Evolutionary conservation across 176 grass and related monocot species (phyloP), one percentile per base, ranked within the genome.

Genomic region (Chrysopogon serrulatus): DNA sequence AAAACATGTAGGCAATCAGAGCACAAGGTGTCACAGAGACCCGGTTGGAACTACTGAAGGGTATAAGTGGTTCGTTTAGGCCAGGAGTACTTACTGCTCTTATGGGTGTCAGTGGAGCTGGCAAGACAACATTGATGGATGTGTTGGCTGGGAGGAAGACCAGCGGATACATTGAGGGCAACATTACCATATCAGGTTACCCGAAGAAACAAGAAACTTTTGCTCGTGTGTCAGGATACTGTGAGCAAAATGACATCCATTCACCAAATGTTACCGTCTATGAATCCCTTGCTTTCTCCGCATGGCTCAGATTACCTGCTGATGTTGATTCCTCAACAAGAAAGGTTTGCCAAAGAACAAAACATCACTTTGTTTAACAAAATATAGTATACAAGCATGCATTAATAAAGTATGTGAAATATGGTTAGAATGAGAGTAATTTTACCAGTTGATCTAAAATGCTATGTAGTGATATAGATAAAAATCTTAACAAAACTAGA

Each of bases 121-220:
- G 94, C 4, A 97, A 97, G 83, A 97, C 92, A 64, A 97, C 92
- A 37, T 72, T 94, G 51, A 91, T 94, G 92, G 92, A 94, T 85
- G 92, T 94, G 10, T 68, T 94, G 72, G 89, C 92, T 3, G 92
- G 92, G 21, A 79, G 92, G 34, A 94, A 94, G 79, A 94, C 92
- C 15, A 85, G 94, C 10, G 94, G 94, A 82, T 94, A 94, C 76
- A 90, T 92, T 28, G 90, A 90, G 33, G 94, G 94, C 5, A 84
- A 72, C 19, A 92, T 94, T 62, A 80, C 33, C 17, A 90, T 97
- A 23, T 92, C 92, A 17, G 94, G 94, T 65, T 97, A 94, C 71
- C 87, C 90, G 12, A 94, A 97, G 78, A 94, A 92, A 35, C 94
- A 97, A 67, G 92, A 97, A 37, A 97, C 92, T 36, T 97, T 97